Conservation (phyloP, 2,329 filamentous ascomycete species). For the Hawksworthiomyces lignivorus region DNA sequence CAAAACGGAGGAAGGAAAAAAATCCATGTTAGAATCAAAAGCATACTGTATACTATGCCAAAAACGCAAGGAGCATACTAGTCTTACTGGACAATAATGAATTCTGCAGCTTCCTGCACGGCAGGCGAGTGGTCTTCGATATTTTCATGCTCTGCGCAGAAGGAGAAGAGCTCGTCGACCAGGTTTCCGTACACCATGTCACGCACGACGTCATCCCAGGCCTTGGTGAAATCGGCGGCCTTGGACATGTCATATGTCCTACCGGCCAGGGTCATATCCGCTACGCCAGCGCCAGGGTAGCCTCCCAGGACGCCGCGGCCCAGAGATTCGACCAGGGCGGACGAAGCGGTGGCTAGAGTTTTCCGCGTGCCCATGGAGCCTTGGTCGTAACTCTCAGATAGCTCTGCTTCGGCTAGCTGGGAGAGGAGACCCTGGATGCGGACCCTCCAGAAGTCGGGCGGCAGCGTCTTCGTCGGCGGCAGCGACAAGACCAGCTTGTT, state of each 20-base stretch:
- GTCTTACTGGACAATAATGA: conserved; percentile 60
- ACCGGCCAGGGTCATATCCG: conserved; percentile 14
- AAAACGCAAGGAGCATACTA: too few relatives aligned
- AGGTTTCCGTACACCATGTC: conserved; percentile 61
- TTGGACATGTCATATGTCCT: conserved; percentile 48
- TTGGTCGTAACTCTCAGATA: conserved; percentile 79
- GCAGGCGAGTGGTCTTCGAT: conserved; percentile 56
- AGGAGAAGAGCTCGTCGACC: conserved; percentile 56
- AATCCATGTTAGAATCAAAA: too few relatives aligned
- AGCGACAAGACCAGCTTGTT: conserved; percentile 56
- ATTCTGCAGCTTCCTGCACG: conserved; percentile 58
- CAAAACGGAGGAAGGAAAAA: too few relatives aligned
- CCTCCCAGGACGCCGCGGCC: conserved; percentile 60
- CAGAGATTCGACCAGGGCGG: conserved; percentile 61
- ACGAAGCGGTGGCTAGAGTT: conserved; percentile 64
- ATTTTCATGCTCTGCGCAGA: conserved; percentile 51
- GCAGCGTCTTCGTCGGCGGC: conserved; percentile 58
- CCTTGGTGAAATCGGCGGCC: conserved; percentile 52
- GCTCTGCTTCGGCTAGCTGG: conserved; percentile 56
- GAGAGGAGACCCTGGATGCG: conserved; percentile 52
- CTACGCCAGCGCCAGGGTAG: conserved; percentile 25
- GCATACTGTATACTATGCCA: too few relatives aligned
- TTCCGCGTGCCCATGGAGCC: conserved; percentile 66
- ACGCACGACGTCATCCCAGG: conserved; percentile 61
- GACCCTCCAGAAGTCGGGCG: conserved; percentile 57